phyloP scores from a whole-genome alignment of 2,329 filamentous ascomycete species.

The Talaromyces sp. region DNA sequence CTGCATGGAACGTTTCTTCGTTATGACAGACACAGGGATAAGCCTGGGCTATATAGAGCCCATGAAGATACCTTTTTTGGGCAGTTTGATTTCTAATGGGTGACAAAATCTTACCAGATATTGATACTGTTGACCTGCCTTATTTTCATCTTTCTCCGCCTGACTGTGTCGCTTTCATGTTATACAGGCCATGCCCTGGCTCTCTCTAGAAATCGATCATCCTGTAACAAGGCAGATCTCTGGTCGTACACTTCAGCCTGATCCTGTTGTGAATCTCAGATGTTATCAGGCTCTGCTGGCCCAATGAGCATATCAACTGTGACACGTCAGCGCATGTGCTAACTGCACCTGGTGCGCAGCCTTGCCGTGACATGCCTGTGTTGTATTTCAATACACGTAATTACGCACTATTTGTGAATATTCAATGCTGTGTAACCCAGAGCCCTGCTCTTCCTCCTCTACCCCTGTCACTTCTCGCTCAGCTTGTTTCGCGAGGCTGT shows the following conservation, averaged over 20 bases:
- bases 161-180: neutral
- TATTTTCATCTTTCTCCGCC: neutral
- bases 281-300: neutral
- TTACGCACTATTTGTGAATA: neutral
- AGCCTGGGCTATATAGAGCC: no score
- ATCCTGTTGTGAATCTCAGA: neutral
- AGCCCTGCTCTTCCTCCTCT: neutral
- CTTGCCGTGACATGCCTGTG: neutral
- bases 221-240: neutral
- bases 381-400: neutral
- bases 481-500: neutral
- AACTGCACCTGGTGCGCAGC: neutral
- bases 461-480: neutral
- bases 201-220: neutral
- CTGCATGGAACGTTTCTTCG: no score
- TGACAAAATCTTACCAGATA: neutral
- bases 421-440: neutral
- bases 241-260: neutral
- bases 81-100: no score
- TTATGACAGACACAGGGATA: no score
- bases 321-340: neutral
- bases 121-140: neutral
- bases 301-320: neutral
- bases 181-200: neutral
- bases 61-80: neutral